Evolutionary conservation across 768 basidiomycete species (phyloP), one percentile per base, ranked within the genome.

Genomic region (Lepiota subincarnata): DNA sequence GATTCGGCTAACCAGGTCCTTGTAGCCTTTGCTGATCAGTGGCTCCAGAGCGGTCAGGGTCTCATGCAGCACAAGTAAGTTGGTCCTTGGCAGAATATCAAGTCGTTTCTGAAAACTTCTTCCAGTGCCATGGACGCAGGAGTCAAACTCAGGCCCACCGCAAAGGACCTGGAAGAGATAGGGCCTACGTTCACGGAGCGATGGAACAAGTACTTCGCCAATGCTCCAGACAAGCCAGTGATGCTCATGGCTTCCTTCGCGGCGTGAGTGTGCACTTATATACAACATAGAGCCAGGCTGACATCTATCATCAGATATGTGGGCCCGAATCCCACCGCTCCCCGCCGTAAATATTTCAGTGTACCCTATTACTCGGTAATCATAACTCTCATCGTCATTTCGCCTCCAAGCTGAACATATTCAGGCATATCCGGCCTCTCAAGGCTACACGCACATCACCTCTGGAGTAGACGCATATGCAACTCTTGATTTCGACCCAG

Each of bases 211-310:
- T 80, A 76, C 62, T 85, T 79, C 38, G 74, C 65, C 20, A 65
- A 70, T 22, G 72, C 70, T 1, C 76, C 78, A 0, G 85, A 86
- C 60, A 85, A 84, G 59, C 74, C 82, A 8, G 76, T 81, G 2
- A 59, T 78, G 55, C 68, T 74, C 40, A 60, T 82, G 11, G 74
- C 73, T 0, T 55, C 70, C 0, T 55, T 75, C 18, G 65, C 76
- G 3, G 72, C 70, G 79, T 82, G 58, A 44, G 72, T 61, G 10
- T 46, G 10, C 36, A 3, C 13, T 35, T 36, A 4, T 11, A 39
- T 16, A n/a, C n/a, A 4, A 20, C 13, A 11, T 4, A 36, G 43
- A n/a, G 35, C 10, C 34, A 10, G 22, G 46, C 49, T 46, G 28
- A 39, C 19, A 2, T 31, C 34, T 39, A 20, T 36, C 38, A 19